Evolutionary conservation across 306 rosid species (phyloP).

Genomic region (Abrus pulchellus): DNA sequence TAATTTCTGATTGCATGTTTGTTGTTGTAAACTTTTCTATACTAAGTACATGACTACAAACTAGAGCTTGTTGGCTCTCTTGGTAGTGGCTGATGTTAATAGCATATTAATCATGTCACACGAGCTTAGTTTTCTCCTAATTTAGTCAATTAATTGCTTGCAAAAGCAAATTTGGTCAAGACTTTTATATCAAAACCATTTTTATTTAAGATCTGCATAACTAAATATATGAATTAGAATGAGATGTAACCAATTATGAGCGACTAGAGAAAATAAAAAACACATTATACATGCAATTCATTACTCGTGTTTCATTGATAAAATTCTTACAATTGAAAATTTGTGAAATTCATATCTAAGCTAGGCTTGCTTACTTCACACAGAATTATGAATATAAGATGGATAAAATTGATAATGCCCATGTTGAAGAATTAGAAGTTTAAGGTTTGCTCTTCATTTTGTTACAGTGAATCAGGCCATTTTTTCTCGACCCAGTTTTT

Average conservation of each 20-base stretch:
- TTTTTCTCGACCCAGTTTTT: conserved; percentile 58
- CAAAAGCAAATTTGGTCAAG: not conserved
- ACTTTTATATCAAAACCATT: not conserved
- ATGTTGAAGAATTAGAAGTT: not conserved
- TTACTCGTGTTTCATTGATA: not conserved
- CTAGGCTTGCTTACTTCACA: not conserved
- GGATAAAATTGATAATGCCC: not conserved
- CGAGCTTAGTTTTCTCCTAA: not conserved
- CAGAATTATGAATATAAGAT: not conserved
- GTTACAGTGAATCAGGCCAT: conserved; percentile 65
- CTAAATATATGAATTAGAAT: not conserved
- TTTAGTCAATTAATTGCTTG: not conserved
- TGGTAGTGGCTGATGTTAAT: too few species aligned
- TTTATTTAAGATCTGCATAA: not conserved
- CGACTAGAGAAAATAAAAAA: not conserved
- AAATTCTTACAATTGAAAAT: not conserved
- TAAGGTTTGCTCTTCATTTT: not conserved
- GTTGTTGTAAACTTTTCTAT: too few species aligned
- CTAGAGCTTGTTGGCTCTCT: not conserved
- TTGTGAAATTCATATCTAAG: not conserved
- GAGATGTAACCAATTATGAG: not conserved
- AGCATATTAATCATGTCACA: not conserved
- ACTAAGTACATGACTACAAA: too few species aligned
- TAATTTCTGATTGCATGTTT: too few species aligned
- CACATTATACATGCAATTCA: too few species aligned